Conservation (phyloP, 768 basidiomycete species). For the Boletellus sp. region DNA sequence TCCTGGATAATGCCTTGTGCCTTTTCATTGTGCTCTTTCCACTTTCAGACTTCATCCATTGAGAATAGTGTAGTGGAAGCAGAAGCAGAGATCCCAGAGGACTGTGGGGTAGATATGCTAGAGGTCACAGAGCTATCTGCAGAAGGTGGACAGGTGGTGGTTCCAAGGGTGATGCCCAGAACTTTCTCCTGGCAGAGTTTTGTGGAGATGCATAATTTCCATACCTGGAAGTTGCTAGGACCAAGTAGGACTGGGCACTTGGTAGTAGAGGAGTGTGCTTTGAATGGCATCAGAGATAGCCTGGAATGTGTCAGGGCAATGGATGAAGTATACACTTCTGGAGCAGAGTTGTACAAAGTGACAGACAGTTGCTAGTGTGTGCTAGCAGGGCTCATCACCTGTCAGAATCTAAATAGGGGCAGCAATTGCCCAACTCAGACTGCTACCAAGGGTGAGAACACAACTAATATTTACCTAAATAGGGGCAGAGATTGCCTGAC, state of each 20-base stretch:
- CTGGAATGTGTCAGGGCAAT: background rate
- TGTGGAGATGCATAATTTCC: too few relatives aligned
- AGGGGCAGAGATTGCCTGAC: too few relatives aligned
- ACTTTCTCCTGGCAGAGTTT: too few relatives aligned
- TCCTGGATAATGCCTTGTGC: background rate
- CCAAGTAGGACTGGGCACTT: background rate
- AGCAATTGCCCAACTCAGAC: too few relatives aligned
- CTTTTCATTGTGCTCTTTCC: background rate
- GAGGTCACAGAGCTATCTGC: too few relatives aligned
- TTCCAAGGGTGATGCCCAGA: background rate
- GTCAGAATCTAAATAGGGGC: too few relatives aligned
- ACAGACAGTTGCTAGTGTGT: too few relatives aligned
- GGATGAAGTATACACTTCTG: background rate
- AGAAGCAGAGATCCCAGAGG: background rate
- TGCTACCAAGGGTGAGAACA: too few relatives aligned
- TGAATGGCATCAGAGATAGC: too few relatives aligned
- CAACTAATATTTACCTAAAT: too few relatives aligned
- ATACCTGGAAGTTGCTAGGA: background rate
- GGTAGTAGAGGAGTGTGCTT: background rate
- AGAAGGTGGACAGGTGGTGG: background rate
- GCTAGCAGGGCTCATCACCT: too few relatives aligned
- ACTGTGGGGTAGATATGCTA: background rate
- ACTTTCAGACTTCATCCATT: background rate
- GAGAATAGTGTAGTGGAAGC: background rate
- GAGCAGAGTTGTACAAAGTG: background rate